Conservation (phyloP, 257 asterid genomes). For the Hygrophila difformis region DNA sequence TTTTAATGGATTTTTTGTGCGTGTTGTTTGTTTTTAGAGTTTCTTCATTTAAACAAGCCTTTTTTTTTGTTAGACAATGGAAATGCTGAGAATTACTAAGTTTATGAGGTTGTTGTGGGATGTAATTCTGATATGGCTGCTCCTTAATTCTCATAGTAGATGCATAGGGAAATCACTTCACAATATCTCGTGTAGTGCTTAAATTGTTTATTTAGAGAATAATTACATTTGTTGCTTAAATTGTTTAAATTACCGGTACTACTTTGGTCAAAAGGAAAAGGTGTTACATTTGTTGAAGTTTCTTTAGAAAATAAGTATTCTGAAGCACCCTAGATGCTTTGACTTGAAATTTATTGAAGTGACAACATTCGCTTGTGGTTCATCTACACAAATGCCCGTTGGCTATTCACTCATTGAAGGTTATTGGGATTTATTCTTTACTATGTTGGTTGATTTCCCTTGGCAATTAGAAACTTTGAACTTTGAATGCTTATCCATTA, state of each 20-base stretch:
- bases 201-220: too few species aligned
- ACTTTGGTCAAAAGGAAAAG: not conserved
- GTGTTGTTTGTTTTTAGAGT: not conserved
- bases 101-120: slow-evolving; percentile 5
- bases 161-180: slow-evolving; percentile 1
- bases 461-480: not conserved
- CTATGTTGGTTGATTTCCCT: not conserved
- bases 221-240: too few species aligned
- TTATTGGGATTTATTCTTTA: not conserved
- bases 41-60: not conserved
- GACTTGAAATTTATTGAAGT: not conserved
- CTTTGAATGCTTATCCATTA: not conserved
- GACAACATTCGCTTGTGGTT: not conserved
- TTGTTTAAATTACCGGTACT: not conserved
- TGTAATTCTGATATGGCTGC: not conserved
- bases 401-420: not conserved
- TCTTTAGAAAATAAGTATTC: too few species aligned
- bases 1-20: not conserved
- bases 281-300: not conserved
- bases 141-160: not conserved
- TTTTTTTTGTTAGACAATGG: slow-evolving; percentile 4
- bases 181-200: too few species aligned
- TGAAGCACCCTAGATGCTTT: too few species aligned
- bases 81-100: slow-evolving; percentile 5
- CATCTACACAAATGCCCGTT: not conserved